Evolutionary conservation across 805 yeast species (phyloP).

Genomic region (Blastobotrys terrestris): DNA sequence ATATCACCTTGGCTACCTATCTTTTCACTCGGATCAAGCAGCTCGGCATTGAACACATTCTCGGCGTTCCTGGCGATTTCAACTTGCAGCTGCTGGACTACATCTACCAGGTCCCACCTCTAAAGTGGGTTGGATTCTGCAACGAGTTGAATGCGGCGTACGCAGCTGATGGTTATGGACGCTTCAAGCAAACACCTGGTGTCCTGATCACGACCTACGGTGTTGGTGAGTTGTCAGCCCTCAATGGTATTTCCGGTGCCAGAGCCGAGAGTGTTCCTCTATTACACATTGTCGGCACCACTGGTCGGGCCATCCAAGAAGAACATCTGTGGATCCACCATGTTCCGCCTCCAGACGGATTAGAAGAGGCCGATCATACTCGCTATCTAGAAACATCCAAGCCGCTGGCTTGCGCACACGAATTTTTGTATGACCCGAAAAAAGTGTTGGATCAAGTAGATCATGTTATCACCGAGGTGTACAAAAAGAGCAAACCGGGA

Average conservation of each 20-base stretch:
- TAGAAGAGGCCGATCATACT: slow-evolving; percentile 45
- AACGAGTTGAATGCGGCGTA: slow-evolving; percentile 88
- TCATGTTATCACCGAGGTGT: slow-evolving; percentile 49
- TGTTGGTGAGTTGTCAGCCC: slow-evolving; percentile 82
- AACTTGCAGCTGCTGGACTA: slow-evolving; percentile 37
- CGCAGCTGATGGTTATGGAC: slow-evolving; percentile 84
- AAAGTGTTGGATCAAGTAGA: slow-evolving; percentile 61
- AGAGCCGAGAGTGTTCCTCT: slow-evolving; percentile 76
- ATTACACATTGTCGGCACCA: slow-evolving; percentile 80
- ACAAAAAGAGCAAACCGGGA: slow-evolving; percentile 67
- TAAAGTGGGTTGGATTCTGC: slow-evolving; percentile 77
- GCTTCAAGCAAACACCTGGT: slow-evolving; percentile 57
- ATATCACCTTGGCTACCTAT: slow-evolving; percentile 24
- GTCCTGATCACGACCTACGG: slow-evolving; percentile 73
- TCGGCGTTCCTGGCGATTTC: slow-evolving; percentile 44
- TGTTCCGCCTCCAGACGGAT: slow-evolving; percentile 29
- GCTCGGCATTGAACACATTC: slow-evolving; percentile 31
- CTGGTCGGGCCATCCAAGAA: slow-evolving; percentile 38
- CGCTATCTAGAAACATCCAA: slow-evolving; percentile 60
- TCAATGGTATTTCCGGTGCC: slow-evolving; percentile 79
- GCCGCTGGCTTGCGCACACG: slow-evolving; percentile 51
- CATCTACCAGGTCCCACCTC: slow-evolving; percentile 34
- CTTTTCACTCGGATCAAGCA: slow-evolving; percentile 31
- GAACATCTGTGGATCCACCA: slow-evolving; percentile 34
- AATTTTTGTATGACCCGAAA: slow-evolving; percentile 39